phyloP scores from a whole-genome alignment of 441 rosid species.

The Populus hybrid region DNA sequence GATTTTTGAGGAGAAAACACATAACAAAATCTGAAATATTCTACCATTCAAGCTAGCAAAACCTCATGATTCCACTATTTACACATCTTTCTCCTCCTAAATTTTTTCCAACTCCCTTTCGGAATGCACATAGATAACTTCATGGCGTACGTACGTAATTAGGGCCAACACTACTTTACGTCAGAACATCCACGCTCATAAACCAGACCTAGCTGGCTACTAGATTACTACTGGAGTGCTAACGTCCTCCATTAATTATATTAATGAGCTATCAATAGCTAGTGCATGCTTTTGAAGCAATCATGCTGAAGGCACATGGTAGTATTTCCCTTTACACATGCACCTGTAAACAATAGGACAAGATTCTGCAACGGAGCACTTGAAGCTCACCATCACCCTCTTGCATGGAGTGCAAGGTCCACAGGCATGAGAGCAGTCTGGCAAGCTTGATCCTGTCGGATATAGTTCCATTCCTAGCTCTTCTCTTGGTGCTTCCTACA shows the following conservation, averaged over 20 bases:
- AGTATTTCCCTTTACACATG: conserved; percentile 77
- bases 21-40: neutral
- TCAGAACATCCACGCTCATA: neutral
- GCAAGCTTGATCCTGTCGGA: conserved; percentile 74
- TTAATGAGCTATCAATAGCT: neutral
- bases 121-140: neutral
- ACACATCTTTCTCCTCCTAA: neutral
- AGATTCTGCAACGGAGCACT: conserved; percentile 74
- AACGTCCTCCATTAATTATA: neutral
- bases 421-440: conserved; percentile 87
- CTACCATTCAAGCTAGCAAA: neutral
- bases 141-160: too few species aligned
- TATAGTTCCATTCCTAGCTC: conserved; percentile 44
- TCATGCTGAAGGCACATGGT: conserved; percentile 71
- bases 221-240: neutral
- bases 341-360: conserved; percentile 89
- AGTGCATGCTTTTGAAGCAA: neutral
- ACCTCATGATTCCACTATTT: neutral
- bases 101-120: neutral
- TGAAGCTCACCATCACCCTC: conserved; percentile 84
- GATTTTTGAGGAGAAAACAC: neutral
- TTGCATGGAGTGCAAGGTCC: conserved; percentile 85
- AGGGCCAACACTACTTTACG: neutral
- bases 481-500: conserved; percentile 19
- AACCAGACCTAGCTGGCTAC: neutral